Base-by-base conservation (phyloP, 108 stramenopile genomes). In the Discostella stelligeroides region DNA sequence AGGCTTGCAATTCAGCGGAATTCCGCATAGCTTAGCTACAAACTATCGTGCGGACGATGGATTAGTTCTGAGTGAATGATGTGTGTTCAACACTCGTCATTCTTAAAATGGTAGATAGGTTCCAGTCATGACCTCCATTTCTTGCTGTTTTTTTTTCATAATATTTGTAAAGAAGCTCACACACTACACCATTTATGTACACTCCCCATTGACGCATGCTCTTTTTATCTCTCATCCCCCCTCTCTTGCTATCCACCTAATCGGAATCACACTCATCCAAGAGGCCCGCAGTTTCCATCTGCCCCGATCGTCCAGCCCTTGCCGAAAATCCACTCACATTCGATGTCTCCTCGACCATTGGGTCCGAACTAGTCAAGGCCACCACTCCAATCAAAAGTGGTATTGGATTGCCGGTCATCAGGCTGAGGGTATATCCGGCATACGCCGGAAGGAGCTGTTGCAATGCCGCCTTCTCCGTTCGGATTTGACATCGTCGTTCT, bases 351-450 rank as follows among this genome's bases (percentile, higher is more conserved):
- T 78, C 76, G 57, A 34, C 39, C 76, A 70, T 78, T 7, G 63
- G 41, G 64, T 78, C 76, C 17, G 46, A 27, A 0, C 63, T 48
- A 43, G 53, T 50, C 43, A 79, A 46, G 4, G 61, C 49, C 37
- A 66, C 73, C 43, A 72, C 78, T 0, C 82, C 82, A 1, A 80
- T 62, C 49, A 85, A 55, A 60, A 85, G 60, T 18, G 79, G 82
- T 4, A 85, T 15, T 11, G 82, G 75, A 63, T 85, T 80, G 0
- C 70, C 79, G 18, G 83, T 84, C 34, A 81, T 17, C 7, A 84
- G 54, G 25, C 75, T 76, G 0, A 68, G 12, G 2, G 79, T 70
- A 58, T 80, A 81, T 1, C 75, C 79, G 0, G 61, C 57, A 59
- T 84, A 84, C 0, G 70, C 68, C 0, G 80, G 79, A 0, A 84